Evolutionary conservation across 2,329 filamentous ascomycete species (phyloP).

Genomic region (Phialocephala sp.): DNA sequence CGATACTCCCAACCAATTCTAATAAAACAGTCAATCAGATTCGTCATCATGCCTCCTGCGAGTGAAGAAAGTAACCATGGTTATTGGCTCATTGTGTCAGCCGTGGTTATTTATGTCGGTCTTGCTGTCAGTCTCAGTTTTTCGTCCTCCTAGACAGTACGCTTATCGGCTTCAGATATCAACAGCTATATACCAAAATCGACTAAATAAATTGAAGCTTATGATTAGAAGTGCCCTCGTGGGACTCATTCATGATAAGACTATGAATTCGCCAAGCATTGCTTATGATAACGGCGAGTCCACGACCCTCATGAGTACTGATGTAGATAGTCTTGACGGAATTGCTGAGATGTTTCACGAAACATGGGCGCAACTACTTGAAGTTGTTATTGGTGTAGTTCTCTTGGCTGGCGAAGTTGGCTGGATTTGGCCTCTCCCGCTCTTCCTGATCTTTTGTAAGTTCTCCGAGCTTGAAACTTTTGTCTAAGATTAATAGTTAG

Average conservation of each 20-base stretch:
- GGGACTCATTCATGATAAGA: conserved; percentile 46
- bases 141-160: neutral
- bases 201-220: conserved; percentile 42
- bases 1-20: conserved; percentile 49
- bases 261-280: conserved; percentile 36
- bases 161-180: conserved; percentile 40
- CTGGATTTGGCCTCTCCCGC: conserved; percentile 50
- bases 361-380: conserved; percentile 49
- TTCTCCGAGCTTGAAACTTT: conserved; percentile 9
- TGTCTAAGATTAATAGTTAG: neutral
- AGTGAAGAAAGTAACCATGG: conserved; percentile 25
- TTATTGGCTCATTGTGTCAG: conserved; percentile 43
- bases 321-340: conserved; percentile 45
- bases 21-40: conserved; percentile 47
- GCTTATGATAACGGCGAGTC: conserved; percentile 43
- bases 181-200: conserved; percentile 42
- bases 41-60: conserved; percentile 28
- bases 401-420: conserved; percentile 49
- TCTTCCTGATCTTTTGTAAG: conserved; percentile 50
- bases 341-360: conserved; percentile 49
- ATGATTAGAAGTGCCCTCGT: conserved; percentile 46
- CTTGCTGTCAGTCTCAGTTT: conserved; percentile 43
- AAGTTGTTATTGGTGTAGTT: conserved; percentile 48
- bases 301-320: conserved; percentile 49
- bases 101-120: conserved; percentile 46